Conservation (phyloP, 2,329 filamentous ascomycete species). For the Aaosphaeria arxii region DNA sequence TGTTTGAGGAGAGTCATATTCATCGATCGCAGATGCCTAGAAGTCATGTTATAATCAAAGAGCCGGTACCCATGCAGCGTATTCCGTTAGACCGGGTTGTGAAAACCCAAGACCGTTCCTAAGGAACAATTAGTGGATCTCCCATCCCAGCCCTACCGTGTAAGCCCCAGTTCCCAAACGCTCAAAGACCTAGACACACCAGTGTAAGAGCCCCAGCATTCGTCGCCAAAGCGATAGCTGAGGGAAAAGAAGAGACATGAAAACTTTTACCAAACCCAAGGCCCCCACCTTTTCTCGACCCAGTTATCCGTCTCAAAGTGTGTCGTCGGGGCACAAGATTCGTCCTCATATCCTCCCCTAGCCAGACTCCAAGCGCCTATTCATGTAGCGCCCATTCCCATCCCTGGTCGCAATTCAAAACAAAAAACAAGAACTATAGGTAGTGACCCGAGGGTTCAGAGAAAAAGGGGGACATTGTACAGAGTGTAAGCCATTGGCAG, state of each 20-base stretch:
- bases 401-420: too few relatives aligned
- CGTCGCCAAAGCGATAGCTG: not conserved
- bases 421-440: too few relatives aligned
- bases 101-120: not conserved
- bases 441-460: too few relatives aligned
- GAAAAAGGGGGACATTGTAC: too few relatives aligned
- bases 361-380: too few relatives aligned
- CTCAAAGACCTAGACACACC: not conserved
- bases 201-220: not conserved
- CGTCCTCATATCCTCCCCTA: not conserved
- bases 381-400: too few relatives aligned
- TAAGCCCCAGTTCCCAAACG: not conserved
- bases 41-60: too few relatives aligned
- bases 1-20: too few relatives aligned
- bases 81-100: too few relatives aligned
- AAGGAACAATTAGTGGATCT: not conserved
- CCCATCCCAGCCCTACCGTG: not conserved
- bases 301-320: not conserved
- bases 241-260: not conserved
- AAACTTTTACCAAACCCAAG: not conserved
- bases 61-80: too few relatives aligned
- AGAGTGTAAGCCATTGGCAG: too few relatives aligned
- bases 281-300: not conserved
- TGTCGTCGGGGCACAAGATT: not conserved
- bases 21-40: too few relatives aligned